Conservation (phyloP, 2,329 filamentous ascomycete genomes). For the Trichoderma sp. region DNA sequence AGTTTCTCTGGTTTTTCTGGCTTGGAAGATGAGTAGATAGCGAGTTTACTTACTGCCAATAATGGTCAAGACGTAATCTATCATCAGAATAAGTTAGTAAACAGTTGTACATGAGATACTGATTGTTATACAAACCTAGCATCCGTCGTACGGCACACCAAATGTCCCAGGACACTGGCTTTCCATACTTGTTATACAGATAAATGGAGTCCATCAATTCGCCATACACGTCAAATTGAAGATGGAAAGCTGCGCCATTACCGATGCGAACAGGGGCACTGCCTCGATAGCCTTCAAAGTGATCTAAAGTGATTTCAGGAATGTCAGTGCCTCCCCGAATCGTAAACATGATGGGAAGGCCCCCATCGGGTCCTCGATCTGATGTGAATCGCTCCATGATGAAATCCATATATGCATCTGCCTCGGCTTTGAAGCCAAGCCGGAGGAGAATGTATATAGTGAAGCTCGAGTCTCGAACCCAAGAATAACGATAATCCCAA, state of each 20-base stretch:
- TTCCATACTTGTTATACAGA: slow-evolving; percentile 77
- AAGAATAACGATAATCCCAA: slow-evolving; percentile 76
- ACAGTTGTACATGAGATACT: not conserved
- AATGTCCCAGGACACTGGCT: slow-evolving; percentile 74
- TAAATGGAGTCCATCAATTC: slow-evolving; percentile 78
- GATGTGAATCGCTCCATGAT: slow-evolving; percentile 70
- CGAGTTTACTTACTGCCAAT: slow-evolving; percentile 50
- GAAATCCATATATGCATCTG: slow-evolving; percentile 76
- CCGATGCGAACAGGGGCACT: slow-evolving; percentile 75
- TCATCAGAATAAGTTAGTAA: not conserved
- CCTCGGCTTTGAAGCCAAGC: slow-evolving; percentile 73
- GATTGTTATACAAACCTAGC: slow-evolving; percentile 45
- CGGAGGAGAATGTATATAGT: slow-evolving; percentile 77
- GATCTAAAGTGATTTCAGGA: slow-evolving; percentile 66
- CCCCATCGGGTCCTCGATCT: slow-evolving; percentile 60
- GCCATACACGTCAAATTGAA: slow-evolving; percentile 78
- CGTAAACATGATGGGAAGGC: slow-evolving; percentile 79
- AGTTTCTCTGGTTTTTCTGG: slow-evolving; percentile 5
- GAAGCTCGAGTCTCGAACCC: slow-evolving; percentile 77
- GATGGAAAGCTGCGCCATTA: slow-evolving; percentile 74
- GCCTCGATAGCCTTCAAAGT: slow-evolving; percentile 71
- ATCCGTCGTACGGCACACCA: slow-evolving; percentile 72
- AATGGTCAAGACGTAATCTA: slow-evolving; percentile 70
- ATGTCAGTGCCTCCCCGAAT: slow-evolving; percentile 75
- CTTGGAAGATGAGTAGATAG: not conserved